Base-by-base conservation (phyloP, 2,329 filamentous ascomycete species). In the Taxawa tesnikishii region DNA sequence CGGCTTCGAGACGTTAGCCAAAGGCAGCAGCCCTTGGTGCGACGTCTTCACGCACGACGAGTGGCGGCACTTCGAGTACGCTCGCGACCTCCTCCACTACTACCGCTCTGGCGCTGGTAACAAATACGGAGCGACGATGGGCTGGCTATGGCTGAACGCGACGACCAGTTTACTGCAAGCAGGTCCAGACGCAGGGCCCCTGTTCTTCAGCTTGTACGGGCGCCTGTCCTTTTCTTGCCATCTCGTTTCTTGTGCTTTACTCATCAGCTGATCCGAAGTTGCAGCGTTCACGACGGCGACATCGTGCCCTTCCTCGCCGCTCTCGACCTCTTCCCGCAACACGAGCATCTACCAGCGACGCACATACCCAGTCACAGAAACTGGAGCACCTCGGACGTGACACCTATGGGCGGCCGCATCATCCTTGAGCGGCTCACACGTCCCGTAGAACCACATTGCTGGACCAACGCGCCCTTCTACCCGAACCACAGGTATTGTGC, bases 21-120 rank as follows among this genome's bases (percentile, higher is more conserved):
- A 64, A 35, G 71, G 70, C 5, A 53, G 49, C 14, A 72, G 67
- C 45, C 57, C 58, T 5, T 75, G 70, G 70, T 75, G 70, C 40
- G 50, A 65, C 33, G 56, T 72, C 6, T 75, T 75, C 46, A 67
- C 62, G 0, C 53, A 55, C 18, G 49, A 64, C 2, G 70, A 74
- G 28, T 73, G 69, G 59, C 47, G 62, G 9, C 48, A 58, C 30
- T 74, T 73, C 38, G 70, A 71, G 41, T 75, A 75, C 43, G 71
- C 68, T 2, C 59, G 70, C 17, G 70, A 75, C 43, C 26, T 74
- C 3, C 47, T 71, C 10, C 69, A 74, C 42, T 74, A 69, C 46
- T 75, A 75, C 46, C 62, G 70, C 17, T 62, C 67, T 6, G 71
- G 71, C 1, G 68, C 70, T 1, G 71, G 70, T 1, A 73, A 69